Evolutionary conservation across 2,329 filamentous ascomycete genomes (phyloP), one percentile per base, ranked within the genome.

Genomic region (Fusarium guadeloupense): DNA sequence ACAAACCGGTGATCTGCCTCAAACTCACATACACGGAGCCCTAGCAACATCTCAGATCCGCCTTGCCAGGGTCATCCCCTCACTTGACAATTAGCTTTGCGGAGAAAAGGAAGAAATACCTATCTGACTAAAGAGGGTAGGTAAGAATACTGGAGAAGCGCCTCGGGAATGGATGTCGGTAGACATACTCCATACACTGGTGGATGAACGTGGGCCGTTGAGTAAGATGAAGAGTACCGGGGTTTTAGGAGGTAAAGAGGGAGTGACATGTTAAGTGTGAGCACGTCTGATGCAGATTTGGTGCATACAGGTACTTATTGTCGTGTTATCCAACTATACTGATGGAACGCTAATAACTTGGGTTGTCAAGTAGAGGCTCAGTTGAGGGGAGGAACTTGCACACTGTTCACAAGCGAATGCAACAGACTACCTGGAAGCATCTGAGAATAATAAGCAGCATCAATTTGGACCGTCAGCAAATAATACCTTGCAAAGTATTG

Each of bases 131-230:
- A 43, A 16, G 8, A 20, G 3, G 30, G 20, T 16, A 39, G 19
- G 17, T 30, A 13, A 23, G 6, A 23, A 9, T 19, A 10, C 5
- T 31, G 28, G 34, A 35, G 6, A 14, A 35, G 6, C 1, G 17
- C 9, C 19, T 38, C 54, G 54, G 54, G 54, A 59, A 31, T 42
- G 54, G 33, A 25, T 9, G 4, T 28, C 54, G 46, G 55, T n/a
- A 59, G 30, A 46, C 39, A n/a, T n/a, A n/a, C n/a, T n/a, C n/a
- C n/a, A n/a, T 6, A 8, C 9, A 17, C 33, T 10, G 17, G 33
- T 35, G 33, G 33, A 19, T 35, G 33, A 19, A 20, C 17, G 33
- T 35, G 33, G 33, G 17, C 17, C 17, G 33, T 19, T 13, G 17
- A 5, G 9, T 21, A 14, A n/a, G 19, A 34, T 48, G 34, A 50